phyloP scores from a whole-genome alignment of 2,329 filamentous ascomycete genomes.

The Aspergillus viridinutans region DNA sequence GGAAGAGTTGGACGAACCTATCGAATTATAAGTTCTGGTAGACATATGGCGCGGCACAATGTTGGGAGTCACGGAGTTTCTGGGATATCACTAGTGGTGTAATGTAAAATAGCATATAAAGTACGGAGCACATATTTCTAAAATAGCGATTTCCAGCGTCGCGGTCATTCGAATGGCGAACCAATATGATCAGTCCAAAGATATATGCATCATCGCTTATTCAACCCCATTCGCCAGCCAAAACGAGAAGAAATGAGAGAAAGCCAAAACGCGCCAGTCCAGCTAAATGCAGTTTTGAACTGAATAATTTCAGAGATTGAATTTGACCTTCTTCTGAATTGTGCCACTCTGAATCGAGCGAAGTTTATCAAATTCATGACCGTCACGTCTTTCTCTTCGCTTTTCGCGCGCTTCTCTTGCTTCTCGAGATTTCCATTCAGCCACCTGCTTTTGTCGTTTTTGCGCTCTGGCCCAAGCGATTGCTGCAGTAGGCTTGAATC shows the following conservation, averaged over 20 bases:
- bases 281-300: background rate
- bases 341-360: conserved; percentile 24
- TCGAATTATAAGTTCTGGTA: conserved; percentile 48
- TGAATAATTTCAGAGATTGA: conserved; percentile 25
- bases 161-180: conserved; percentile 10
- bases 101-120: conserved; percentile 19
- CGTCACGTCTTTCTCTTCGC: conserved; percentile 50
- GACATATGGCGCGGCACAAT: conserved; percentile 17
- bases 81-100: conserved; percentile 21
- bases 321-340: conserved; percentile 40
- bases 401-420: conserved; percentile 55
- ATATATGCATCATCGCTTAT: conserved; percentile 1
- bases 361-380: conserved; percentile 21
- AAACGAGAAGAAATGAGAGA: background rate
- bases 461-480: conserved; percentile 55
- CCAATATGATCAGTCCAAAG: conserved; percentile 6
- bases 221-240: conserved; percentile 2
- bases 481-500: conserved; percentile 58
- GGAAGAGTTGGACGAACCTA: conserved; percentile 41
- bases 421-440: conserved; percentile 57
- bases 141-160: conserved; percentile 8
- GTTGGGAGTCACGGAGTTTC: conserved; percentile 31
- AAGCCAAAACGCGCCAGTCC: conserved; percentile 1
- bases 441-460: conserved; percentile 55
- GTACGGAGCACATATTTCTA: conserved; percentile 21